A percentile compares a stretch with the other conserved stretches of the same genome.
phyloP scores from a whole-genome alignment of 768 basidiomycete species.

The Collybia sordida region DNA sequence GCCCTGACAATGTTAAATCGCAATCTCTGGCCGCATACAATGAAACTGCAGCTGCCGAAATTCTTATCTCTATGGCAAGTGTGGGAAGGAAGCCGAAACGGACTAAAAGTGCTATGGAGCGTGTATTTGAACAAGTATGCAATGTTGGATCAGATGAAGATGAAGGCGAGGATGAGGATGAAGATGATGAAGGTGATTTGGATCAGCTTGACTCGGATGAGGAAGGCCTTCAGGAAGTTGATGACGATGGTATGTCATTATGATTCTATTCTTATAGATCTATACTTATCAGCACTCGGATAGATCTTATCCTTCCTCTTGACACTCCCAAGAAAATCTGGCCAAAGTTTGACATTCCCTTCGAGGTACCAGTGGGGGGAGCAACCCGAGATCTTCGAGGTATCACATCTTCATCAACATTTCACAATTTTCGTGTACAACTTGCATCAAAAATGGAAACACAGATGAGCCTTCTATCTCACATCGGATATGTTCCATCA shows the following conservation, averaged over 20 bases:
- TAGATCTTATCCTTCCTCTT: not conserved
- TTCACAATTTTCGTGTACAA: not conserved
- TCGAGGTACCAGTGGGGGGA: not conserved
- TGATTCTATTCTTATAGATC: too few relatives aligned
- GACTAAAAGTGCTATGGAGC: too few relatives aligned
- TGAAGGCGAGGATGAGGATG: not conserved
- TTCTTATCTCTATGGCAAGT: not conserved
- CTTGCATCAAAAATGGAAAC: slow-evolving; percentile 2
- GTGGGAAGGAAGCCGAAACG: too few relatives aligned
- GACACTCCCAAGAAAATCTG: not conserved
- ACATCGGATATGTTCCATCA: slow-evolving; percentile 9
- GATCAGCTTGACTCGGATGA: not conserved
- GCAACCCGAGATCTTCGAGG: not conserved
- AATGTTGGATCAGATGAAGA: not conserved
- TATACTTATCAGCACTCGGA: too few relatives aligned
- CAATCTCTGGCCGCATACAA: too few relatives aligned
- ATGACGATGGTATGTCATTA: not conserved
- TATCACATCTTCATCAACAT: not conserved
- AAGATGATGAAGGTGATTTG: not conserved
- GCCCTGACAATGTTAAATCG: too few relatives aligned
- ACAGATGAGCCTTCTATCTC: not conserved
- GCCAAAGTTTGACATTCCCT: not conserved
- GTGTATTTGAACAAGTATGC: too few relatives aligned
- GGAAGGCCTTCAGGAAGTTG: not conserved
- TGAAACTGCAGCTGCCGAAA: not conserved